These are phyloP conservation scores for Penicillium robsamsonii DNA, from an alignment of 495 filamentous ascomycete genomes.

Conservation along the genomic window DNA sequence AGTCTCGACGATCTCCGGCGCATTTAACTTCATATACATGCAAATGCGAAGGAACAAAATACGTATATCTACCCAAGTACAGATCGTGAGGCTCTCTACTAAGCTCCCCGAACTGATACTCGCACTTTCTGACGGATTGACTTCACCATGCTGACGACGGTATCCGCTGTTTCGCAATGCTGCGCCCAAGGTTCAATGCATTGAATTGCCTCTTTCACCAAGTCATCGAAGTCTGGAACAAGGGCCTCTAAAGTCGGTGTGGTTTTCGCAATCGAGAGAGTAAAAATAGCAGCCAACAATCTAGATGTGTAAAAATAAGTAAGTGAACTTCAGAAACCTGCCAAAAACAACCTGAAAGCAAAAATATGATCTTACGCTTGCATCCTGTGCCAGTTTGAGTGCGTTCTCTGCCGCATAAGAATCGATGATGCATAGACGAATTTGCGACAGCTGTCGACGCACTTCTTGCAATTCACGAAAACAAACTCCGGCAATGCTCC, in stretches of 20 bases:
- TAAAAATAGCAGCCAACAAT: slow-evolving; percentile 20
- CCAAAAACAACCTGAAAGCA: no score
- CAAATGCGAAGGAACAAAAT: background rate
- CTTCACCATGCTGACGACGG: slow-evolving; percentile 20
- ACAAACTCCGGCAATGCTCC: slow-evolving; percentile 11
- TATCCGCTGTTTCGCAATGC: slow-evolving; percentile 17
- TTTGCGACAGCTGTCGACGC: slow-evolving; percentile 21
- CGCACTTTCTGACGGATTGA: slow-evolving; percentile 21
- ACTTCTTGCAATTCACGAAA: slow-evolving; percentile 17
- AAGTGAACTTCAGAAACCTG: background rate
- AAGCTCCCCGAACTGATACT: slow-evolving; percentile 1
- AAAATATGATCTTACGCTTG: slow-evolving; percentile 15
- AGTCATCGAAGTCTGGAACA: slow-evolving; percentile 20
- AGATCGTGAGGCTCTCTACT: background rate
- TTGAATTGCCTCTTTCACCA: slow-evolving; percentile 14
- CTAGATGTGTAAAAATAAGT: slow-evolving; percentile 1
- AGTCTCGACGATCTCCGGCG: background rate
- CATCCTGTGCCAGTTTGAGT: slow-evolving; percentile 19
- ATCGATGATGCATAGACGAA: slow-evolving; percentile 11
- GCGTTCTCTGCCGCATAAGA: slow-evolving; percentile 16
- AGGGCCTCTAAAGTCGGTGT: slow-evolving; percentile 17
- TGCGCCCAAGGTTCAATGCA: slow-evolving; percentile 17
- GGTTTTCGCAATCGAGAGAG: slow-evolving; percentile 18
- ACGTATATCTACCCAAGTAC: background rate
- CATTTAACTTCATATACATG: background rate